Evolutionary conservation across 768 basidiomycete species (phyloP), one percentile per base, ranked within the genome.

Genomic region (Coprinopsis cinerea): DNA sequence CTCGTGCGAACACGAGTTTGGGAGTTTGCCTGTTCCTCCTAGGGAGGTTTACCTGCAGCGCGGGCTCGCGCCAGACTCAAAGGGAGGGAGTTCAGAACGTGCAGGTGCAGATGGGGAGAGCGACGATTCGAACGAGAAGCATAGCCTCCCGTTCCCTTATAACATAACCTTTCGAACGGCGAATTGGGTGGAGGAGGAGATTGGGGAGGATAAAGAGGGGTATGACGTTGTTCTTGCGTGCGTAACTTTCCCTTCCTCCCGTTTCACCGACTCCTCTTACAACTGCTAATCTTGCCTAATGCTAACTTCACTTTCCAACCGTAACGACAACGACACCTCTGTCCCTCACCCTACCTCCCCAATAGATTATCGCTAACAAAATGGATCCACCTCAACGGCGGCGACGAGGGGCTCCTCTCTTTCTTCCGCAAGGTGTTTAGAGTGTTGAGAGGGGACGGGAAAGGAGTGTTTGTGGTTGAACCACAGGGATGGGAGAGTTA

Each of bases 401-500:
- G 87, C 9, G 92, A 96, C 58, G 76, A 77, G 0, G 92, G 82
- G 0, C 57, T 95, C n/a, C 55, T 63, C 28, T 51, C 55, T 0
- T 90, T 93, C 64, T 94, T 95, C 59, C 66, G 61, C 2, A 78
- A 81, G 35, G 78, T 83, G 0, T 67, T 80, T 54, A 58, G 63
- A 23, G 74, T 77, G 2, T 71, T 96, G 14, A 69, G 65, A n/a
- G 66, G 75, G 0, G 83, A 80, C 0, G 89, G 89, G 2, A 70
- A 64, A n/a, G n/a, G n/a, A n/a, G n/a, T n/a, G 1, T 85, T 94
- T 48, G 60, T 94, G 0, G 69, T 96, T 1, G 92, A 96, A 60
- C 83, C 89, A 0, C 92, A 96, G 59, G 73, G 79, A 13, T 93
- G 90, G 88, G 82, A 85, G 3, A 83, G 85, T 0, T 96, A 96